phyloP scores from a whole-genome alignment of 2,329 filamentous ascomycete species.

The Rosellinia necatrix region DNA sequence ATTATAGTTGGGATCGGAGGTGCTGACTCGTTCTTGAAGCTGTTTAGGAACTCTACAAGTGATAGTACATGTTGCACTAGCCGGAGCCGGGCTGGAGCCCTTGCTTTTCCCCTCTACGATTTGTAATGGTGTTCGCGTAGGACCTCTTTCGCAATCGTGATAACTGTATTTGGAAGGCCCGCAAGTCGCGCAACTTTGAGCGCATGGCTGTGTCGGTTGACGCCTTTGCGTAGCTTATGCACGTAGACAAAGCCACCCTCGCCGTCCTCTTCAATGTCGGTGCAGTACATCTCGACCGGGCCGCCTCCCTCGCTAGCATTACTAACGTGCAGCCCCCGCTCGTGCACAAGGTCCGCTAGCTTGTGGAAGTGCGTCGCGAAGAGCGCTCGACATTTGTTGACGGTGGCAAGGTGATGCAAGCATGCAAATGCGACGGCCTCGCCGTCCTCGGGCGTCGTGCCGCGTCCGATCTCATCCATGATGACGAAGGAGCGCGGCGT shows the following conservation, averaged over 20 bases:
- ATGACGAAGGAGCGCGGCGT: constrained; percentile 88
- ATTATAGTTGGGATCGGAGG: constrained; percentile 1
- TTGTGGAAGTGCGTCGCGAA: constrained; percentile 96
- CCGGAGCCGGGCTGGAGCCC: background rate
- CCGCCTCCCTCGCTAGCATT: constrained; percentile 39
- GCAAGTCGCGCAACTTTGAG: constrained; percentile 92
- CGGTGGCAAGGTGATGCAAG: constrained; percentile 78
- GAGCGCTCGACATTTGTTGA: constrained; percentile 78
- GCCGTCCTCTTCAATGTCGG: constrained; percentile 79
- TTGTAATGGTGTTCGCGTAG: constrained; percentile 42
- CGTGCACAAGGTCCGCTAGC: constrained; percentile 74
- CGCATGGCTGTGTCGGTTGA: constrained; percentile 88
- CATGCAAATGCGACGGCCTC: constrained; percentile 88
- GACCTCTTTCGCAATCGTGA: constrained; percentile 67
- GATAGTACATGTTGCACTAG: background rate
- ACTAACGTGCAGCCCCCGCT: constrained; percentile 48
- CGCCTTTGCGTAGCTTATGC: constrained; percentile 77
- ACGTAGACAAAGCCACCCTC: constrained; percentile 80
- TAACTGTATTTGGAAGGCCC: constrained; percentile 74
- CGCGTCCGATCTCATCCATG: constrained; percentile 97
- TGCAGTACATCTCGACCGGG: constrained; percentile 77
- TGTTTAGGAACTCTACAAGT: background rate
- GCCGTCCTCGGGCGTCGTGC: constrained; percentile 92
- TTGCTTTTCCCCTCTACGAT: background rate
- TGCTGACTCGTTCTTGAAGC: constrained; percentile 30